A percentile compares a stretch with the other conserved stretches of the same genome.
These are phyloP conservation scores for Kentomonas sorsogonicus DNA, from an alignment of 208 protist species.

Conservation along the genomic window DNA sequence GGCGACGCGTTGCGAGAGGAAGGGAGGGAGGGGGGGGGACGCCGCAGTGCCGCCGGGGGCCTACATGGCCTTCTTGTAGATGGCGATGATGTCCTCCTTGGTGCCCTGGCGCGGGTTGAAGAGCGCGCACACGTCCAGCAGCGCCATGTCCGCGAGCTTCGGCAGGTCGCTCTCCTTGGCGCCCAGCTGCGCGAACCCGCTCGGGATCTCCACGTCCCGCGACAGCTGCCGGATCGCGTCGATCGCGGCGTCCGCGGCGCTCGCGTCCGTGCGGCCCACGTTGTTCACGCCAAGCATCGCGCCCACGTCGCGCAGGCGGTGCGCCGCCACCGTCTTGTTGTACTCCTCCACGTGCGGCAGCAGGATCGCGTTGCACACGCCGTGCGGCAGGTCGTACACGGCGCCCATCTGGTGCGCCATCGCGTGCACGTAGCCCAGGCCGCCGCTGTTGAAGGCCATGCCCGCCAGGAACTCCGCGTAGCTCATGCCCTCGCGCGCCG, in stretches of 20 bases:
- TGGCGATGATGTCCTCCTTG: constrained; percentile 42
- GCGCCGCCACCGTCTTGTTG: constrained; percentile 46
- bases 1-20: too few relatives aligned
- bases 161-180: constrained; percentile 46
- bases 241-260: constrained; percentile 48
- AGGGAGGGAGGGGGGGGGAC: background rate
- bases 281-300: constrained; percentile 39
- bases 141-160: constrained; percentile 40
- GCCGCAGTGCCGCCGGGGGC: background rate
- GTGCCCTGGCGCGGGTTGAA: constrained; percentile 53
- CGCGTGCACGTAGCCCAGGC: constrained; percentile 85
- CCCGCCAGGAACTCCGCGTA: constrained; percentile 81
- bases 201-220: constrained; percentile 47
- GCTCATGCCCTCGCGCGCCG: constrained; percentile 76
- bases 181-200: constrained; percentile 50
- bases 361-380: constrained; percentile 84
- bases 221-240: constrained; percentile 43
- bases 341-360: constrained; percentile 74
- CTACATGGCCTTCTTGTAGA: constrained; percentile 42
- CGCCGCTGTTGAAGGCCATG: constrained; percentile 90
- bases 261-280: constrained; percentile 29
- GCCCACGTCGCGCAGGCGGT: constrained; percentile 55
- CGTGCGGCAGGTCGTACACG: constrained; percentile 81
- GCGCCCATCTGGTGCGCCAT: constrained; percentile 87
- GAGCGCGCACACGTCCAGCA: constrained; percentile 40